A percentile compares a stretch with the other conserved stretches of the same genome.
These are phyloP conservation scores for Candolleomyces eurysporus DNA, from an alignment of 768 basidiomycete species.

Conservation along the genomic window DNA sequence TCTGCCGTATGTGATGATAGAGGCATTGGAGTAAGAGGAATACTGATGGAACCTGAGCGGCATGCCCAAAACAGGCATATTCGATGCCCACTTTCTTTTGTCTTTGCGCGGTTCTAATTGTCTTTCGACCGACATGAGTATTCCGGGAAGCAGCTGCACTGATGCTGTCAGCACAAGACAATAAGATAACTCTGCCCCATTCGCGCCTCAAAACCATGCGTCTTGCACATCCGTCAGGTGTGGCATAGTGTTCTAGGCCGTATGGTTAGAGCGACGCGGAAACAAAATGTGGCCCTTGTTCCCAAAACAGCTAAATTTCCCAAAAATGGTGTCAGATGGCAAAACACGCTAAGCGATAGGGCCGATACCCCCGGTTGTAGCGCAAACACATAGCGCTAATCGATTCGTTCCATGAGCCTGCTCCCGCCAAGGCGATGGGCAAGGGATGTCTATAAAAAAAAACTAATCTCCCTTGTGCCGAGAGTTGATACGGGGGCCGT, in stretches of 20 bases:
- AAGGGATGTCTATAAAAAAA: neutral
- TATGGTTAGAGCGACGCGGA: neutral
- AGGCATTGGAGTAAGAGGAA: too few species aligned
- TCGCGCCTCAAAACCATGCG: conserved; percentile 1
- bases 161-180: neutral
- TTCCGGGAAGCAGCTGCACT: neutral
- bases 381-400: too few species aligned
- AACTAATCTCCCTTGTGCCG: neutral
- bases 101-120: conserved; percentile 1
- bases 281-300: neutral
- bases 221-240: neutral
- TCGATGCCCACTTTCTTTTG: conserved; percentile 1
- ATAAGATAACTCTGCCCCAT: neutral
- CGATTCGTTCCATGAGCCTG: too few species aligned
- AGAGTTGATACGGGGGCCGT: neutral
- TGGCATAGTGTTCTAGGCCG: neutral
- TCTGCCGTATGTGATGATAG: too few species aligned
- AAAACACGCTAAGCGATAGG: neutral
- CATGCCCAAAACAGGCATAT: neutral
- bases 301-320: neutral
- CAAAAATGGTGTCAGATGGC: neutral
- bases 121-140: neutral
- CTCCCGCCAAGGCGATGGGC: neutral
- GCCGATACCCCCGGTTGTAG: neutral
- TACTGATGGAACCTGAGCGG: neutral